Evolutionary conservation across 495 filamentous ascomycete species (phyloP).

Genomic region (Neurospora sp.): DNA sequence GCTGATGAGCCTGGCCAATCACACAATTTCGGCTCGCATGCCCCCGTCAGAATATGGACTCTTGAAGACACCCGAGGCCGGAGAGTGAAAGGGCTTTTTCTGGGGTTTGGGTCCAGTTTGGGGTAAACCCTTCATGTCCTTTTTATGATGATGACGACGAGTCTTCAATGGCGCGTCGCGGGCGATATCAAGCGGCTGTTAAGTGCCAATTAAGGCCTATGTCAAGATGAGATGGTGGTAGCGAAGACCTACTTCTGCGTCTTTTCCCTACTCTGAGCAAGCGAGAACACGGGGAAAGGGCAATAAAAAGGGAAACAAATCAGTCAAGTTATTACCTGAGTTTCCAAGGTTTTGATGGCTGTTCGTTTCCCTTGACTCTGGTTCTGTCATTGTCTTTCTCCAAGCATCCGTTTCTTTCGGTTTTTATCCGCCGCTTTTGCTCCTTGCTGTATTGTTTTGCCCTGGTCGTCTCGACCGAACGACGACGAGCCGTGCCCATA

Average conservation of each 20-base stretch:
- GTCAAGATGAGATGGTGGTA: not conserved
- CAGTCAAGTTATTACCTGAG: not conserved
- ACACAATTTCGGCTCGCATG: slow-evolving; percentile 7
- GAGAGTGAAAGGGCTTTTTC: not conserved
- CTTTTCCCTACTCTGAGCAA: not conserved
- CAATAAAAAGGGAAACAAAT: not conserved
- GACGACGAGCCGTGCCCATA: not conserved
- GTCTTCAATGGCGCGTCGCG: not conserved
- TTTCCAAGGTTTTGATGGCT: not conserved
- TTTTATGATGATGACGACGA: not conserved
- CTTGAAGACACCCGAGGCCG: not conserved
- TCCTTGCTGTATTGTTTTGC: not conserved
- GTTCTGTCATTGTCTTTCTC: not conserved
- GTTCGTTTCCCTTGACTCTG: not conserved
- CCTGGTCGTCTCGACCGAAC: not conserved
- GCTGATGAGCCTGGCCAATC: slow-evolving; percentile 19
- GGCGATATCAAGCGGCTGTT: slow-evolving; percentile 15
- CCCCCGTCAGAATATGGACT: slow-evolving; percentile 5
- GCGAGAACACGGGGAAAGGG: not conserved
- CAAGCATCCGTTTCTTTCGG: not conserved
- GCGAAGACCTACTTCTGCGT: not conserved
- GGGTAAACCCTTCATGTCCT: not conserved
- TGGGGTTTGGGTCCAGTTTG: not conserved
- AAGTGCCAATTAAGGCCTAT: not conserved
- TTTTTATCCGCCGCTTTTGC: not conserved